phyloP scores from a whole-genome alignment of 2,329 filamentous ascomycete species.

The Lecanosticta acicola region DNA sequence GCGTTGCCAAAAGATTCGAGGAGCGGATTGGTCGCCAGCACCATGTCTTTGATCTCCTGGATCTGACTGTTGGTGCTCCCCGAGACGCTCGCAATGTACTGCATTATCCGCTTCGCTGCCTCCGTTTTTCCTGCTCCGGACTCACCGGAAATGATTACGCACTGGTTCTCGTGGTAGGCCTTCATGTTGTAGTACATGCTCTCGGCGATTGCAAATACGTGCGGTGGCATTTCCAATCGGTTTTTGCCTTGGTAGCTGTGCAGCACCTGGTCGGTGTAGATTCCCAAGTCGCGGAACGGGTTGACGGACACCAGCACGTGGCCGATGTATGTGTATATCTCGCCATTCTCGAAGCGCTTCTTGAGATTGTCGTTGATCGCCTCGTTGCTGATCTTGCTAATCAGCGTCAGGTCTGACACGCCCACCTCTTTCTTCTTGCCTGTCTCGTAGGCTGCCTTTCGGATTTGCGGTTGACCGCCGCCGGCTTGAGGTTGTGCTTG shows the following conservation, averaged over 20 bases:
- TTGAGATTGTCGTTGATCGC: conserved; percentile 99
- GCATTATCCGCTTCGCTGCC: conserved; percentile 97
- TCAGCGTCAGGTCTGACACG: conserved; percentile 91
- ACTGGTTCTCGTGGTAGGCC: conserved; percentile 97
- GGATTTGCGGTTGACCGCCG: conserved; percentile 62
- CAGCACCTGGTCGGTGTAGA: conserved; percentile 92
- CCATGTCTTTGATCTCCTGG: conserved; percentile 98
- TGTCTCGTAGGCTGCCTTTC: conserved; percentile 92
- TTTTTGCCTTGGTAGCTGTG: conserved; percentile 96
- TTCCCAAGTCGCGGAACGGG: conserved; percentile 88
- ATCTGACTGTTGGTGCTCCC: conserved; percentile 79
- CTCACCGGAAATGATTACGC: conserved; percentile 98
- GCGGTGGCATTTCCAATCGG: conserved; percentile 75
- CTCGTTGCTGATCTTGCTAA: conserved; percentile 98
- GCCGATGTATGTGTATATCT: conserved; percentile 99
- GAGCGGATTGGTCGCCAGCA: conserved; percentile 92
- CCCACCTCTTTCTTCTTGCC: conserved; percentile 99
- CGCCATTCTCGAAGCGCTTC: conserved; percentile 92
- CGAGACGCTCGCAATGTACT: conserved; percentile 97
- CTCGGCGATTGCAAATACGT: conserved; percentile 97
- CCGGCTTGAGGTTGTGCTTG: conserved; percentile 35
- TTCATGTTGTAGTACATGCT: conserved; percentile 99
- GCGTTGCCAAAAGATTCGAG: conserved; percentile 98
- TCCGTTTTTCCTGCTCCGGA: conserved; percentile 98
- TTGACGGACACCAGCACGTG: conserved; percentile 99